Evolutionary conservation across 148 eudicot species (phyloP), one percentile per base, ranked within the genome.

Genomic region (Fagopyrum homotropicum): DNA sequence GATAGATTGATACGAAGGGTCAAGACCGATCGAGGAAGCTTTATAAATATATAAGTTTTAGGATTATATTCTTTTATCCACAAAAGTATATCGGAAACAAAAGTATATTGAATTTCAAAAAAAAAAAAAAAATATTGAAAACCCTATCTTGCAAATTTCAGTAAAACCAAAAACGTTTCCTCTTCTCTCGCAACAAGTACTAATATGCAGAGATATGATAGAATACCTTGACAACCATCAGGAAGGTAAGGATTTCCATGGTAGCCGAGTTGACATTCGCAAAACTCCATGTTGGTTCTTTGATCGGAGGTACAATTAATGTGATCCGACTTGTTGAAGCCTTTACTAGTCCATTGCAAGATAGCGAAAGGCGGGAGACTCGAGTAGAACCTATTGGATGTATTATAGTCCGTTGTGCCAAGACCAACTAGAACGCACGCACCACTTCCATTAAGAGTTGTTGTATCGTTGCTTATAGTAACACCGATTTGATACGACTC

Each of bases 171-270:
- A 22, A 22, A 22, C 26, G 26, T 22, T 22, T 22, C 26, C 26
- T 22, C 26, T 22, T 22, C 26, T 22, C 26, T 22, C 26, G 26
- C 26, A 22, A 22, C 26, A 22, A 22, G 26, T 22, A 22, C 26
- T 22, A 22, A 22, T 22, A 0, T 22, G 26, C 26, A 22, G 26
- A 22, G 26, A 22, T 22, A 22, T 22, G 26, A 22, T 22, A 22
- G 26, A 22, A 22, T 22, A 22, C n/a, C 56, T 52, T 14, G 56
- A 16, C n/a, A 52, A 16, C 56, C 56, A 7, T 14, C 4, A 12
- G n/a, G 56, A 52, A 52, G 56, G 56, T 52, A 52, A 52, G 56
- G 56, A 52, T 52, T 52, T 52, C 56, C 56, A 16, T 52, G 56
- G 15, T 10, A 52, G 16, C 56, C n/a, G 15, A 10, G 4, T 16